Evolutionary conservation across 768 basidiomycete genomes (phyloP).

Genomic region (Termitomyces titanicus): DNA sequence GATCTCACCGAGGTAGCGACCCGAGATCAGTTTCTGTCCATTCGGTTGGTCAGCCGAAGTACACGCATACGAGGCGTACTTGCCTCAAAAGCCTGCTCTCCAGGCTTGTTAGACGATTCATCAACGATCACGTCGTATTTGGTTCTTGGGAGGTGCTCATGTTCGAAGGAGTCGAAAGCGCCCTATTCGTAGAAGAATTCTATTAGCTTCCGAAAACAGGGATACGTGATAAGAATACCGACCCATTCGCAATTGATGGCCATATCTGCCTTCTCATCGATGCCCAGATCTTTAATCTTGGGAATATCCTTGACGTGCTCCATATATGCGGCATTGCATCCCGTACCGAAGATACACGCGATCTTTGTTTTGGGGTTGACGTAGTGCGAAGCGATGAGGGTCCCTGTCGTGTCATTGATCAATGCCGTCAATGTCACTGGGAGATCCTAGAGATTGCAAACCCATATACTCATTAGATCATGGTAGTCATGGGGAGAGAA

Average conservation of each 20-base stretch:
- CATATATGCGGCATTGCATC: constrained; percentile 98
- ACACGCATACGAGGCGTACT: constrained; percentile 8
- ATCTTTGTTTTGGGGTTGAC: constrained; percentile 90
- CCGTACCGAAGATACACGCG: constrained; percentile 96
- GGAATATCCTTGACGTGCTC: constrained; percentile 82
- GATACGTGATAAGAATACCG: constrained; percentile 15
- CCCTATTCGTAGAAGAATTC: constrained; percentile 47
- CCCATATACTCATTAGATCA: neutral
- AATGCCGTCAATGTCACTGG: constrained; percentile 81
- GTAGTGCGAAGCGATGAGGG: constrained; percentile 95
- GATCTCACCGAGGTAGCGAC: constrained; percentile 94
- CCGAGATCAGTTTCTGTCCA: constrained; percentile 87
- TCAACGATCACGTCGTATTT: constrained; percentile 94
- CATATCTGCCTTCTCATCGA: constrained; percentile 68
- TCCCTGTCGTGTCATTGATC: constrained; percentile 98
- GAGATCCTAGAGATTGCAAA: constrained; percentile 52
- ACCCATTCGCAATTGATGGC: constrained; percentile 98
- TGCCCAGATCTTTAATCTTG: constrained; percentile 76
- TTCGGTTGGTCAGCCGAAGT: neutral
- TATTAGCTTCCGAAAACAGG: no score
- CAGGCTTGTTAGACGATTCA: constrained; percentile 93
- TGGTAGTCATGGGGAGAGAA: neutral
- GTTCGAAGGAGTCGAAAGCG: constrained; percentile 94
- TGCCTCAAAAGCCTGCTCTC: constrained; percentile 91
- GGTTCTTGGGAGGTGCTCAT: constrained; percentile 92